Conservation (phyloP, 176 grass and related monocot genomes). For the Chloris gayana region DNA sequence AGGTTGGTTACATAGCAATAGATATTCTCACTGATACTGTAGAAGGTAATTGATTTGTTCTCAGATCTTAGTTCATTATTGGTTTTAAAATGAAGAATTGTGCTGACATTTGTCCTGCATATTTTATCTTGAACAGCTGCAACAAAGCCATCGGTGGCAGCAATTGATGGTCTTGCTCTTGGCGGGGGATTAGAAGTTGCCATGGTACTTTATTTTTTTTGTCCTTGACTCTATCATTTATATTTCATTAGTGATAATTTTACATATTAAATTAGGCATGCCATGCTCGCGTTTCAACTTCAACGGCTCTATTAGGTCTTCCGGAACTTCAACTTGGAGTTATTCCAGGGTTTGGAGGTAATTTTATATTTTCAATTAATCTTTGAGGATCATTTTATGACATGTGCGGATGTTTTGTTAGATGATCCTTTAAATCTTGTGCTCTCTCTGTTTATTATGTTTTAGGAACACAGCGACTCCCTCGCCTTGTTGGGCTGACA, state of each 20-base stretch:
- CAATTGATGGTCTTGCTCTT: slow-evolving; percentile 92
- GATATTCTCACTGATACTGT: slow-evolving; percentile 77
- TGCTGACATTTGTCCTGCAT: slow-evolving; percentile 14
- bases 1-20: slow-evolving; percentile 85
- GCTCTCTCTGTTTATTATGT: slow-evolving; percentile 27
- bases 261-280: slow-evolving; percentile 66
- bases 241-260: neutral
- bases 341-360: slow-evolving; percentile 97
- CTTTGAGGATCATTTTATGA: neutral
- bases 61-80: slow-evolving; percentile 15
- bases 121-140: slow-evolving; percentile 60
- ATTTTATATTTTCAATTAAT: neutral
- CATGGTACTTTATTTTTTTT: slow-evolving; percentile 67
- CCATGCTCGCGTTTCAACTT: slow-evolving; percentile 91
- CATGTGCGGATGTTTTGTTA: slow-evolving; percentile 10
- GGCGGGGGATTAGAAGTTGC: slow-evolving; percentile 93
- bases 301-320: slow-evolving; percentile 71
- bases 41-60: slow-evolving; percentile 69
- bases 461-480: slow-evolving; percentile 93
- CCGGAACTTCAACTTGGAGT: slow-evolving; percentile 91
- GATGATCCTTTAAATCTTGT: neutral
- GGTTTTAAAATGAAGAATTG: slow-evolving; percentile 18
- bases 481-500: slow-evolving; percentile 84
- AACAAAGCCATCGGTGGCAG: slow-evolving; percentile 85
- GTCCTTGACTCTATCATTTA: neutral